A percentile compares a stretch with the other conserved stretches of the same genome.
These are phyloP conservation scores for Pleurotus eryngii DNA, from an alignment of 768 basidiomycete genomes.

Conservation along the genomic window DNA sequence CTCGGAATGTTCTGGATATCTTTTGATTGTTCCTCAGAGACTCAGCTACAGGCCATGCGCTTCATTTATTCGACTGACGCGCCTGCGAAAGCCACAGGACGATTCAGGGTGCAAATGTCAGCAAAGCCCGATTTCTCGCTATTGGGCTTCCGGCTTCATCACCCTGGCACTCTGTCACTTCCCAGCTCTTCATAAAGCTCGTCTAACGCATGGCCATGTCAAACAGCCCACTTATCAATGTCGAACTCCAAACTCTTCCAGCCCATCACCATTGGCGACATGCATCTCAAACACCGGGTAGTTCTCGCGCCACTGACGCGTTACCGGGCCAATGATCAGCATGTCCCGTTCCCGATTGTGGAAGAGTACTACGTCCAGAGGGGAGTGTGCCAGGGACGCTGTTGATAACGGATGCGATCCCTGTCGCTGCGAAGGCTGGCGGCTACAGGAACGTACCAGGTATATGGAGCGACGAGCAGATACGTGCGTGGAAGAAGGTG, in stretches of 20 bases:
- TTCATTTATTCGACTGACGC: too few species aligned
- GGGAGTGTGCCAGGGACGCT: conserved; percentile 34
- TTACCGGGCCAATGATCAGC: conserved; percentile 16
- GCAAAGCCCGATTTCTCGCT: too few species aligned
- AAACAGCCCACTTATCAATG: background rate
- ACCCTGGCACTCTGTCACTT: too few species aligned
- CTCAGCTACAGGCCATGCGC: too few species aligned
- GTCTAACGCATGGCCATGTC: too few species aligned
- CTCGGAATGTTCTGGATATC: too few species aligned
- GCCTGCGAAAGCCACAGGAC: too few species aligned
- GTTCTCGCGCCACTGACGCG: conserved; percentile 35
- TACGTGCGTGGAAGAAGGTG: conserved; percentile 50
- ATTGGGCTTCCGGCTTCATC: too few species aligned
- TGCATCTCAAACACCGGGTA: conserved; percentile 30
- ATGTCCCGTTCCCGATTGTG: conserved; percentile 27
- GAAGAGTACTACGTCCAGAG: conserved; percentile 36
- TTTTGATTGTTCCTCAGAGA: too few species aligned
- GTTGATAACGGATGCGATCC: conserved; percentile 44
- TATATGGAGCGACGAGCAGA: conserved; percentile 48
- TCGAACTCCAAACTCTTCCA: conserved; percentile 22
- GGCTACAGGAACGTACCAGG: conserved; percentile 40
- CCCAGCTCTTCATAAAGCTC: too few species aligned
- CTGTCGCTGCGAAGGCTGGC: conserved; percentile 27
- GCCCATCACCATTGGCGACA: conserved; percentile 26
- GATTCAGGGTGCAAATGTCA: too few species aligned